Conservation (phyloP, 345 rosid species). For the Moricandia arvensis region DNA sequence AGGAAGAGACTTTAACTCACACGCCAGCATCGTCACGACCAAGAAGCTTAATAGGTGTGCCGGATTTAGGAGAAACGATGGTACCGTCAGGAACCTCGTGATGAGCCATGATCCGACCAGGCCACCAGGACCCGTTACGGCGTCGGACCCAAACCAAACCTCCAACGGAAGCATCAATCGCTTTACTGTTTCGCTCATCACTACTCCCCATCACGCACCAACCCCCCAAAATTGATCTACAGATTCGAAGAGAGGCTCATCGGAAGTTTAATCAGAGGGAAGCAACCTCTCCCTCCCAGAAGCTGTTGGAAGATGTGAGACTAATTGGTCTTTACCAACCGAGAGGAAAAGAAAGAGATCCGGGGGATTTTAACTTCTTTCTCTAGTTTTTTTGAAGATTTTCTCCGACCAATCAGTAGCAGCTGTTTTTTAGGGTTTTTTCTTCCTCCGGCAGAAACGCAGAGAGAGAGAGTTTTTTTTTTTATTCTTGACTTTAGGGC, state of each 20-base stretch:
- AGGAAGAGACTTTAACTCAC: constrained; percentile 49
- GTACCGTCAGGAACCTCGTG: constrained; percentile 72
- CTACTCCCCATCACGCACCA: constrained; percentile 64
- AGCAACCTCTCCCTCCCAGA: no score
- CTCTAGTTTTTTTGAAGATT: not conserved
- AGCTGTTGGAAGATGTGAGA: no score
- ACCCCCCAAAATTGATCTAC: constrained; percentile 23
- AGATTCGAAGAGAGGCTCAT: not conserved
- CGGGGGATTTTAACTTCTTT: no score
- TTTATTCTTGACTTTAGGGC: not conserved
- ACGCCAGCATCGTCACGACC: constrained; percentile 98
- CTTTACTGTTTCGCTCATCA: constrained; percentile 52
- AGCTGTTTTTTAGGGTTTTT: not conserved
- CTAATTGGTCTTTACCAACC: no score
- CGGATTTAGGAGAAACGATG: constrained; percentile 88
- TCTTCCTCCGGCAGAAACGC: not conserved
- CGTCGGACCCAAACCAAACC: constrained; percentile 98
- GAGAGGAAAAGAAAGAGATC: no score
- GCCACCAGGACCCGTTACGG: constrained; percentile 99
- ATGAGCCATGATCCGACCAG: constrained; percentile 87
- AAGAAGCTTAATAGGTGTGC: constrained; percentile 96
- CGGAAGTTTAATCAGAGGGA: constrained; percentile 28
- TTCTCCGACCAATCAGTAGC: not conserved
- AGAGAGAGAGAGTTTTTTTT: not conserved
- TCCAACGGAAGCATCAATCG: constrained; percentile 85